Conservation (phyloP, 2,329 filamentous ascomycete species). For the Lithohypha guttulata region DNA sequence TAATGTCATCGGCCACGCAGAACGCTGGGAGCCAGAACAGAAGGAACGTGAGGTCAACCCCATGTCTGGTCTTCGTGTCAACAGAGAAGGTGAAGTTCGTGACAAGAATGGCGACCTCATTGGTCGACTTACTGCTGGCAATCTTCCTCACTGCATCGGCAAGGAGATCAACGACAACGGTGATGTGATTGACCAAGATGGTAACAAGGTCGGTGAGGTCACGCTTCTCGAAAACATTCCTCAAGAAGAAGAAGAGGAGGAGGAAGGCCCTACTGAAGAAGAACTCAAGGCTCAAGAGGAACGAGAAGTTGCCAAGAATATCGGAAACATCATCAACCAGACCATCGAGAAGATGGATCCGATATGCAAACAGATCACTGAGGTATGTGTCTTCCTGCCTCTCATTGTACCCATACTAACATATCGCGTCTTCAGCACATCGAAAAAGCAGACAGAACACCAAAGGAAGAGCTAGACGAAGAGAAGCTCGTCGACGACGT, state of each 20-base stretch:
- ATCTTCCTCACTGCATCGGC: constrained; percentile 32
- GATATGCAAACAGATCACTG: constrained; percentile 75
- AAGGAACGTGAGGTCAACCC: constrained; percentile 47
- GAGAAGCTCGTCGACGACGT: constrained; percentile 78
- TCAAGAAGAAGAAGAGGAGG: constrained; percentile 34
- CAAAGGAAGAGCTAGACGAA: constrained; percentile 81
- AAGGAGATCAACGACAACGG: constrained; percentile 39
- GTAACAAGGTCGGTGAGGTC: constrained; percentile 54
- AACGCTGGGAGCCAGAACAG: constrained; percentile 55
- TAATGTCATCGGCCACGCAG: constrained; percentile 55
- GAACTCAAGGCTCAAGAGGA: constrained; percentile 52
- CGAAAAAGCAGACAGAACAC: constrained; percentile 66
- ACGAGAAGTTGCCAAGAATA: constrained; percentile 64
- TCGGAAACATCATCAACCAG: constrained; percentile 61
- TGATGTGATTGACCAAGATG: constrained; percentile 48
- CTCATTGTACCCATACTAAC: constrained; percentile 21
- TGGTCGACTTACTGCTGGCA: constrained; percentile 35
- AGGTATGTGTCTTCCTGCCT: constrained; percentile 41
- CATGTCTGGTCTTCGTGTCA: constrained; percentile 46
- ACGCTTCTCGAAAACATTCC: constrained; percentile 51
- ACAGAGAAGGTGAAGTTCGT: constrained; percentile 40
- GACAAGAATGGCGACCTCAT: constrained; percentile 37
- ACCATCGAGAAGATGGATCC: constrained; percentile 76
- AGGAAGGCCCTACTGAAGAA: constrained; percentile 29
- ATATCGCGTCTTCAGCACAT: constrained; percentile 46